phyloP scores from a whole-genome alignment of 257 asterid genomes.

The Eustoma russellianum region DNA sequence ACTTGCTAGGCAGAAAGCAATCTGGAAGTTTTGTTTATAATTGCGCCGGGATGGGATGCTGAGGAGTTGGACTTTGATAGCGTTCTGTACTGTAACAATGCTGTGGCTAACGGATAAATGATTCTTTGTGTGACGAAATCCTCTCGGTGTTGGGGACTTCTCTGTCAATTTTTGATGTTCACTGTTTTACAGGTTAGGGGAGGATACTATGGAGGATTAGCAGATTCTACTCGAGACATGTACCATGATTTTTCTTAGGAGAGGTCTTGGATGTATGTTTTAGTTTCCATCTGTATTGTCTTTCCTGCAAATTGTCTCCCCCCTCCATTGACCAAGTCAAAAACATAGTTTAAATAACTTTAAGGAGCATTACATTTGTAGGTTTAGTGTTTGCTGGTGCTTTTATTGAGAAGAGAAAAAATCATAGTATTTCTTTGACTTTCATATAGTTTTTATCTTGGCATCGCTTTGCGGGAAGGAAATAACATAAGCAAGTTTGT shows the following conservation, averaged over 20 bases:
- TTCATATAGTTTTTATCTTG: constrained; percentile 29
- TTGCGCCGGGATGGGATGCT: constrained; percentile 99
- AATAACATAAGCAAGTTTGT: constrained; percentile 30
- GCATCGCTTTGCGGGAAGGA: constrained; percentile 21
- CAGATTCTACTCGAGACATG: constrained; percentile 47
- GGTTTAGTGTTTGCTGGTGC: constrained; percentile 29
- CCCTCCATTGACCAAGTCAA: constrained; percentile 33
- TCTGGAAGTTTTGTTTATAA: constrained; percentile 88
- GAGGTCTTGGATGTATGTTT: constrained; percentile 44
- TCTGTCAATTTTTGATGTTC: constrained; percentile 19
- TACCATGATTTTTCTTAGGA: constrained; percentile 31
- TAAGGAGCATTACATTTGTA: constrained; percentile 30
- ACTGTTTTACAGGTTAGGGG: constrained; percentile 27
- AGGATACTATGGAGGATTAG: constrained; percentile 39
- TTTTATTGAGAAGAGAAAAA: constrained; percentile 22
- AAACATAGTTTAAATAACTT: constrained; percentile 47
- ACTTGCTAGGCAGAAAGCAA: constrained; percentile 66
- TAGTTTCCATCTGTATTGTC: constrained; percentile 25
- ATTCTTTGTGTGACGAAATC: constrained; percentile 21
- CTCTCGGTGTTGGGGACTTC: constrained; percentile 7
- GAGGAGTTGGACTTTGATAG: constrained; percentile 23
- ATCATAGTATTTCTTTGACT: constrained; percentile 29
- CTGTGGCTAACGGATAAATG: constrained; percentile 20
- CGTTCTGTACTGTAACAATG: constrained; percentile 17
- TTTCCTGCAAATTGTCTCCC: constrained; percentile 33